phyloP scores from a whole-genome alignment of 1,284 basidiomycete species.

The Pyrrhoderma noxium region DNA sequence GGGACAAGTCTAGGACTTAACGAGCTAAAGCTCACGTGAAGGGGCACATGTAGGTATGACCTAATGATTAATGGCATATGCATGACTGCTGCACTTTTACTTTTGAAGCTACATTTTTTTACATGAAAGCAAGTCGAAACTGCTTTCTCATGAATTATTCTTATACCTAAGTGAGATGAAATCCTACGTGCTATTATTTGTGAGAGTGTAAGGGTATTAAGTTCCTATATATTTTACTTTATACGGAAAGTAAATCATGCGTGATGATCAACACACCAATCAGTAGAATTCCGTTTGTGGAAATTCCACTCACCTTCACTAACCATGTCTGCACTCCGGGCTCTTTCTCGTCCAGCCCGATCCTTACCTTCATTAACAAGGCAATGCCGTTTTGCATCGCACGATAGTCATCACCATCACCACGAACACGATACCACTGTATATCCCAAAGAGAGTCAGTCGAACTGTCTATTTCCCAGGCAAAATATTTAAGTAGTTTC shows the following conservation, averaged over 20 bases:
- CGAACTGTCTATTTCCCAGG: background rate
- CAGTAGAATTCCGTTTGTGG: constrained; percentile 1
- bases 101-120: no score
- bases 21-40: background rate
- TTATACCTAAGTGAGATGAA: no score
- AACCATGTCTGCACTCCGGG: constrained; percentile 17
- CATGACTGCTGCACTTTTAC: no score
- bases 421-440: constrained; percentile 12
- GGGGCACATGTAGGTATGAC: background rate
- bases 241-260: no score
- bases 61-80: no score
- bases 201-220: no score
- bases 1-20: background rate
- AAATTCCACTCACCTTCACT: background rate
- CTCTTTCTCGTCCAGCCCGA: constrained; percentile 10
- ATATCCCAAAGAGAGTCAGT: constrained; percentile 17
- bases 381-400: constrained; percentile 13
- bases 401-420: constrained; percentile 12
- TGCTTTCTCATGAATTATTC: no score
- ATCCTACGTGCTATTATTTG: no score
- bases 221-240: no score
- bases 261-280: constrained; percentile 9
- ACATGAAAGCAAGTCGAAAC: no score
- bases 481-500: background rate
- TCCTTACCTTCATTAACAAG: constrained; percentile 2